phyloP scores from a whole-genome alignment of 257 asterid genomes.

The Solanum tarijense region DNA sequence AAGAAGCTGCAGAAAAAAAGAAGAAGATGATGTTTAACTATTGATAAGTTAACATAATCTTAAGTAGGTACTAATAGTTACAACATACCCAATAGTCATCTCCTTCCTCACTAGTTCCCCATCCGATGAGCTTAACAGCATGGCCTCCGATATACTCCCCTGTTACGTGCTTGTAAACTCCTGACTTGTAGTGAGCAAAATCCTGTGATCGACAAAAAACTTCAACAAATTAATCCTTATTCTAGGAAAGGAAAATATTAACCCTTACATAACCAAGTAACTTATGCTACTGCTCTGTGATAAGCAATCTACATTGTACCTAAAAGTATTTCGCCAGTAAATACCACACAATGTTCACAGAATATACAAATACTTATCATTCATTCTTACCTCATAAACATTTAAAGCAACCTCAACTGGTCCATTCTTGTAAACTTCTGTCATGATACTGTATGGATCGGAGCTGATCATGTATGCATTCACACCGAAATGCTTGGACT shows the following conservation, averaged over 20 bases:
- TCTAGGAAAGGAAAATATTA: neutral
- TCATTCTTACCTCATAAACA: slow-evolving; percentile 67
- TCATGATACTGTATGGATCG: slow-evolving; percentile 78
- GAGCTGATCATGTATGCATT: slow-evolving; percentile 43
- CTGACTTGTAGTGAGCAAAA: slow-evolving; percentile 84
- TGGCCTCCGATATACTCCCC: slow-evolving; percentile 81
- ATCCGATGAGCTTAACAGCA: slow-evolving; percentile 88
- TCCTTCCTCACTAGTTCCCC: slow-evolving; percentile 78
- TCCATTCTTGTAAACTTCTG: slow-evolving; percentile 71
- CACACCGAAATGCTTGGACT: slow-evolving; percentile 63
- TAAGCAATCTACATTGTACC: neutral
- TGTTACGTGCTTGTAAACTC: slow-evolving; percentile 71
- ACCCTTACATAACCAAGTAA: neutral
- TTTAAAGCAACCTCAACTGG: slow-evolving; percentile 90
- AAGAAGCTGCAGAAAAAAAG: slow-evolving; percentile 43
- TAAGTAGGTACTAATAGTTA: neutral
- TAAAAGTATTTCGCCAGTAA: neutral
- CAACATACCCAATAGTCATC: slow-evolving; percentile 81
- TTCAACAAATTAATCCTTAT: neutral
- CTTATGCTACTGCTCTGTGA: neutral
- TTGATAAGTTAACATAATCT: neutral
- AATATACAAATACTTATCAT: neutral
- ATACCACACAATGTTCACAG: neutral
- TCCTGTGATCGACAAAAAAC: slow-evolving; percentile 34
- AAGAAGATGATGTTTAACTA: neutral